Base-by-base conservation (phyloP, 805 yeast genomes). In the Yarrowia sp. region DNA sequence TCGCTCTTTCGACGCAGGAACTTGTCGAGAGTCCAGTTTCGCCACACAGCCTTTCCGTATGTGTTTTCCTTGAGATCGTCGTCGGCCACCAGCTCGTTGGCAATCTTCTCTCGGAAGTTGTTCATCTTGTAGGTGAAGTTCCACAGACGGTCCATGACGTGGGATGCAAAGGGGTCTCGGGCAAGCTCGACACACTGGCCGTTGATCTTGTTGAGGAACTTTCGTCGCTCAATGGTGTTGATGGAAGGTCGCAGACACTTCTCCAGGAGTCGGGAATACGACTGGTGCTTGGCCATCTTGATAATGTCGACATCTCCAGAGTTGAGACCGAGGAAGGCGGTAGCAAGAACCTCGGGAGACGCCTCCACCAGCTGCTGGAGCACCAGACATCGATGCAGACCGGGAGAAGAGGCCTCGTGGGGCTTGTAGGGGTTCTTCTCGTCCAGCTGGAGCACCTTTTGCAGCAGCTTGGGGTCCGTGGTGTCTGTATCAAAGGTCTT, bases 1-100 rank as follows among this genome's bases (percentile, higher is more conserved):
- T 92, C 97, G 74, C 82, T 85, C 77, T 88, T 85, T 78, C 88
- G 87, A 75, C 96, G 83, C 11, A 81, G 76, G 74, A 87, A 94
- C 73, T 88, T 79, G 76, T 95, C 98, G 88, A 94, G 84, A 40
- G 85, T 80, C 98, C 98, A 95, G 77, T 94, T 94, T 77, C 89
- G 91, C 98, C 98, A 95, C 1, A 95, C 98, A 73, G 87, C 84
- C 75, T 89, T 86, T 43, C 99, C 99, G 75, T 94, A 95, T 12
- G 82, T 85, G 75, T 97, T 90, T 70, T 88, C 91, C 80, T 95
- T 92, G 53, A 95, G 89, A 48, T 88, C 84, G 52, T 87, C 84
- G 16, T 81, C 83, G 12, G 72, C 69, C 36, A 81, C 74, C 70
- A 94, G 79, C 70, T 87, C 88, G 32, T 84, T 83, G 0, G 97